These are phyloP conservation scores for Oryza meridionalis DNA, from an alignment of 176 grass and related monocot species.

Conservation along the genomic window DNA sequence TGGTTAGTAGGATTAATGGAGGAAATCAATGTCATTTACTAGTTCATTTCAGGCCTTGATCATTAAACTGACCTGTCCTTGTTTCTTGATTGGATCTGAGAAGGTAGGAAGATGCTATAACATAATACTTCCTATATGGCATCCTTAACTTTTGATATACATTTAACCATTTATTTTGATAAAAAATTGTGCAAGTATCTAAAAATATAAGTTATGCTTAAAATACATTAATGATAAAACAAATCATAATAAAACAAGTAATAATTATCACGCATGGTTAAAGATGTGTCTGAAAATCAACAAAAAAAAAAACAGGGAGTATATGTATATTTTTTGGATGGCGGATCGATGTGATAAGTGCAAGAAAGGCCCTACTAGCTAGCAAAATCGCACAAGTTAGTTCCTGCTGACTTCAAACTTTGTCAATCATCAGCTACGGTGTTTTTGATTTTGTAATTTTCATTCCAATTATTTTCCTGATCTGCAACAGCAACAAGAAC, in stretches of 20 bases:
- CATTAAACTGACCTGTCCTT: not conserved
- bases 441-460: not conserved
- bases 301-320: too few species aligned
- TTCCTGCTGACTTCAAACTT: conserved; percentile 8
- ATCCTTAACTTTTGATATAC: too few species aligned
- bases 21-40: not conserved
- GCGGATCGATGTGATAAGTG: not conserved
- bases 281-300: too few species aligned
- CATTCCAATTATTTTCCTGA: not conserved
- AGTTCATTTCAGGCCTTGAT: not conserved
- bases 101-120: not conserved
- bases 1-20: not conserved
- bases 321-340: not conserved
- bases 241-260: too few species aligned
- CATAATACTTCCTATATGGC: not conserved
- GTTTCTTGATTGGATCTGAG: conserved; percentile 21
- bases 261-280: too few species aligned
- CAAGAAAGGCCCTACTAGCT: too few species aligned
- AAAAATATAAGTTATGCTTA: too few species aligned
- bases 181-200: too few species aligned
- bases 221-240: too few species aligned
- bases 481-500: not conserved
- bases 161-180: too few species aligned
- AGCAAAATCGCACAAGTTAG: not conserved
- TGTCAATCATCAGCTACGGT: not conserved